Conservation (phyloP, 2,329 filamentous ascomycete genomes). For the Penicillium sclerotiorum region DNA sequence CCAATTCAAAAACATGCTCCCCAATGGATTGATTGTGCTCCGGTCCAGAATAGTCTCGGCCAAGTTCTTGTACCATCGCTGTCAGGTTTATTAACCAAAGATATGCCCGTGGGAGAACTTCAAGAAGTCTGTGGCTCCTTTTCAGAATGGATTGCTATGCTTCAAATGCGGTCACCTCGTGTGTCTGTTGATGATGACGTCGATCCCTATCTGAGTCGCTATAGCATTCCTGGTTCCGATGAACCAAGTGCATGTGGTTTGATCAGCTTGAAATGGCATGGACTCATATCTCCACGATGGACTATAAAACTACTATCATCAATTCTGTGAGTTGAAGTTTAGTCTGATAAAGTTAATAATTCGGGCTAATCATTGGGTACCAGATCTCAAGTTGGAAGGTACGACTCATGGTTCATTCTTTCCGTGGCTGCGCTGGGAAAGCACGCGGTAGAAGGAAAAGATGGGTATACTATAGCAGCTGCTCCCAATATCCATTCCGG, state of each 20-base stretch:
- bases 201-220: slow-evolving; percentile 50
- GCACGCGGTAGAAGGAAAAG: slow-evolving; percentile 41
- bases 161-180: slow-evolving; percentile 50
- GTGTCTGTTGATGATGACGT: slow-evolving; percentile 40
- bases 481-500: slow-evolving; percentile 16
- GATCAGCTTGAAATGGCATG: slow-evolving; percentile 47
- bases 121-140: slow-evolving; percentile 63
- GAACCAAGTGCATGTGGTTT: slow-evolving; percentile 27
- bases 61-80: slow-evolving; percentile 37
- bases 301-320: slow-evolving; percentile 38
- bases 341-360: no score
- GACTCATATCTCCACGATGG: slow-evolving; percentile 45
- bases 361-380: no score
- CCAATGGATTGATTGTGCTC: slow-evolving; percentile 35
- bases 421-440: slow-evolving; percentile 36
- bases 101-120: slow-evolving; percentile 48
- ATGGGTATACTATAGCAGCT: slow-evolving; percentile 41
- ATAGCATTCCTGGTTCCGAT: slow-evolving; percentile 39
- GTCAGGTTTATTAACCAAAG: slow-evolving; percentile 30
- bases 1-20: slow-evolving; percentile 44
- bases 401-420: slow-evolving; percentile 38
- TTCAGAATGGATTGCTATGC: slow-evolving; percentile 64
- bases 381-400: slow-evolving; percentile 13
- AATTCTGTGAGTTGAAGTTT: slow-evolving; percentile 44
- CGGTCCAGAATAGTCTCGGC: slow-evolving; percentile 24